These are phyloP conservation scores for Penicillium bialowiezense DNA, from an alignment of 495 filamentous ascomycete genomes.

Conservation along the genomic window DNA sequence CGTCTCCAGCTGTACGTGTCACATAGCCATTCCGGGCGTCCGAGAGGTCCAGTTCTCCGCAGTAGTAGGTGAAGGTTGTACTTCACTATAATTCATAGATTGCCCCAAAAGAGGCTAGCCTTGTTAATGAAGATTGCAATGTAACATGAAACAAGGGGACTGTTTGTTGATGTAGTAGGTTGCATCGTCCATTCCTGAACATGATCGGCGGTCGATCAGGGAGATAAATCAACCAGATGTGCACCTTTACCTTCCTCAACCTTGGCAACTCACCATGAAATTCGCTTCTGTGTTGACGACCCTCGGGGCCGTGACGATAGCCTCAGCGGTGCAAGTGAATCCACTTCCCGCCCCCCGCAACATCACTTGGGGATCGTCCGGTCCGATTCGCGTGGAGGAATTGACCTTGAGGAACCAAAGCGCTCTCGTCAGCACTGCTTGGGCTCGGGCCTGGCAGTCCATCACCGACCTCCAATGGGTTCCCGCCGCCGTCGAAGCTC, in stretches of 20 bases:
- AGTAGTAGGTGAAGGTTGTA: constrained; percentile 23
- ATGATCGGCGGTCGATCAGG: constrained; percentile 20
- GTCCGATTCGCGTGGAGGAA: constrained; percentile 38
- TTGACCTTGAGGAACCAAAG: constrained; percentile 27
- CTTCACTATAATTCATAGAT: not conserved
- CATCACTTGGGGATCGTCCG: constrained; percentile 52
- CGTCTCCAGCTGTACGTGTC: too few species aligned
- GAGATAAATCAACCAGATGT: too few species aligned
- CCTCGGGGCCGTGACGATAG: constrained; percentile 26
- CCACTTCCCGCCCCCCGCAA: constrained; percentile 53
- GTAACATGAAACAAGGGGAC: constrained; percentile 17
- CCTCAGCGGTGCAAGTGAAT: constrained; percentile 47
- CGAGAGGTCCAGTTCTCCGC: not conserved
- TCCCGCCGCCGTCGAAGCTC: constrained; percentile 49
- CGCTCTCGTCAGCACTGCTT: constrained; percentile 35
- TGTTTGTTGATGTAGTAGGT: constrained; percentile 9
- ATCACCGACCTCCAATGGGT: constrained; percentile 50
- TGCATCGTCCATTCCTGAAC: constrained; percentile 11
- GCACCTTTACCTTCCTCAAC: too few species aligned
- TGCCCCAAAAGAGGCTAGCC: too few species aligned
- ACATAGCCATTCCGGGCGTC: too few species aligned
- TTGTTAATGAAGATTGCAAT: too few species aligned
- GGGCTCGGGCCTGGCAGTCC: constrained; percentile 46
- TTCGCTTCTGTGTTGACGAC: constrained; percentile 24
- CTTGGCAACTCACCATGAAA: constrained; percentile 31